phyloP scores from a whole-genome alignment of 345 rosid genomes.

The Punica granatum region DNA sequence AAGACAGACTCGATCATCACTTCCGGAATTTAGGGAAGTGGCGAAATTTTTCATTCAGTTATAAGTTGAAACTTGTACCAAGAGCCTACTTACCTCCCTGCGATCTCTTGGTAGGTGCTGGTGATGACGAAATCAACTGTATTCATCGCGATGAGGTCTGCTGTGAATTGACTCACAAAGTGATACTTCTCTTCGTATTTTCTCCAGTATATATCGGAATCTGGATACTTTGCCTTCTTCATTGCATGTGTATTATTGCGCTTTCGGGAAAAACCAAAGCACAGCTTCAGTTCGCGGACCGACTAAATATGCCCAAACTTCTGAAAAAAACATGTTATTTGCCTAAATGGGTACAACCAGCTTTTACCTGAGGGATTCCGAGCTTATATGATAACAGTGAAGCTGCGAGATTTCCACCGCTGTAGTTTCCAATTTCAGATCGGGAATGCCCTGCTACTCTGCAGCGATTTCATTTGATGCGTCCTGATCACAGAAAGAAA shows the following conservation, averaged over 20 bases:
- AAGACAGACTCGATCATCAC: conserved; percentile 1
- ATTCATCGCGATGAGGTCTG: conserved; percentile 42
- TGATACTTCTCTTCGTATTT: conserved; percentile 37
- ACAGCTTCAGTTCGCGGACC: not conserved
- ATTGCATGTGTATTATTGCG: conserved; percentile 40
- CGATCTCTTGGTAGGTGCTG: conserved; percentile 45
- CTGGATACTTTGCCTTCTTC: conserved; percentile 38
- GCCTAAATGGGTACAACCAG: not conserved
- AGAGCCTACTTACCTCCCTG: conserved; percentile 24
- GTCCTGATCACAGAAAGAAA: conserved; percentile 8
- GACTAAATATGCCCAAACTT: not conserved
- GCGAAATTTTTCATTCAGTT: conserved; percentile 19
- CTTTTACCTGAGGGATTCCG: conserved; percentile 15
- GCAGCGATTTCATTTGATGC: conserved; percentile 13
- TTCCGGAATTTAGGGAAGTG: conserved; percentile 36
- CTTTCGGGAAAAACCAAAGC: conserved; percentile 11
- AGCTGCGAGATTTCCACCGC: conserved; percentile 18
- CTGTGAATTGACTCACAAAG: conserved; percentile 38
- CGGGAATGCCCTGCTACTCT: conserved; percentile 13
- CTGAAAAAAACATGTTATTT: not conserved
- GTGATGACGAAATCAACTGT: conserved; percentile 40
- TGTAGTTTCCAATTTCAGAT: conserved; percentile 12
- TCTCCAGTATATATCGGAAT: conserved; percentile 44
- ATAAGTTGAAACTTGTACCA: not conserved
- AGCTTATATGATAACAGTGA: conserved; percentile 10